Percentiles rank a stretch among this genome's conserved stretches.
Conservation (phyloP, 495 filamentous ascomycete genomes). For the Usnea hakonensis region DNA sequence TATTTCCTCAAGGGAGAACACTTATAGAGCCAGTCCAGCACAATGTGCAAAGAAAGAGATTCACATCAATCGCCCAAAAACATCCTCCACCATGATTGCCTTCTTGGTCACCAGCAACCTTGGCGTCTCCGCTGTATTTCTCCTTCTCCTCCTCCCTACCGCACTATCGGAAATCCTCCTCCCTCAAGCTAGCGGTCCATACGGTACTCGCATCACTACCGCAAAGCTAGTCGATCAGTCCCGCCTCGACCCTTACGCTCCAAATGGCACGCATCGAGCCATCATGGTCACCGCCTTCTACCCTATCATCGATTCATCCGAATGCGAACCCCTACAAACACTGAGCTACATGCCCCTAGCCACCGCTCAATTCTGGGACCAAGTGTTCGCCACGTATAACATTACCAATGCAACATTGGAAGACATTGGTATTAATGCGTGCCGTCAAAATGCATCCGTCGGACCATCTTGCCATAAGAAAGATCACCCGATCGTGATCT, state of each 20-base stretch:
- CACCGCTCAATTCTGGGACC: background rate
- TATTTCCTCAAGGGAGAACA: too few species aligned
- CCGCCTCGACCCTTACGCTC: conserved; percentile 30
- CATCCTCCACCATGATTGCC: background rate
- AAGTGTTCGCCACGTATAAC: background rate
- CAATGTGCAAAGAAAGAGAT: too few species aligned
- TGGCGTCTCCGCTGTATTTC: background rate
- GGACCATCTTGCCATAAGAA: background rate
- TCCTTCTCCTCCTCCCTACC: background rate
- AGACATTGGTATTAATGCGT: background rate
- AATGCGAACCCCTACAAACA: background rate
- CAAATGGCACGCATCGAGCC: conserved; percentile 25
- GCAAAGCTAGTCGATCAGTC: conserved; percentile 29
- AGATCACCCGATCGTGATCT: background rate
- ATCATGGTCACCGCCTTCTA: conserved; percentile 35
- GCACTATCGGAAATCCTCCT: background rate
- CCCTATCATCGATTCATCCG: conserved; percentile 14
- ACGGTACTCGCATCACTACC: conserved; percentile 22
- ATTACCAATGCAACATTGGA: background rate
- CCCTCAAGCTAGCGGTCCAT: conserved; percentile 23
- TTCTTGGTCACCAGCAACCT: background rate
- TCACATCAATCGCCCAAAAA: too few species aligned
- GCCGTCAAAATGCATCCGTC: background rate
- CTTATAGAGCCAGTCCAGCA: too few species aligned
- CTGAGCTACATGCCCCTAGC: background rate